Evolutionary conservation across 257 asterid genomes (phyloP).

Genomic region (Euphrasia confusa): DNA sequence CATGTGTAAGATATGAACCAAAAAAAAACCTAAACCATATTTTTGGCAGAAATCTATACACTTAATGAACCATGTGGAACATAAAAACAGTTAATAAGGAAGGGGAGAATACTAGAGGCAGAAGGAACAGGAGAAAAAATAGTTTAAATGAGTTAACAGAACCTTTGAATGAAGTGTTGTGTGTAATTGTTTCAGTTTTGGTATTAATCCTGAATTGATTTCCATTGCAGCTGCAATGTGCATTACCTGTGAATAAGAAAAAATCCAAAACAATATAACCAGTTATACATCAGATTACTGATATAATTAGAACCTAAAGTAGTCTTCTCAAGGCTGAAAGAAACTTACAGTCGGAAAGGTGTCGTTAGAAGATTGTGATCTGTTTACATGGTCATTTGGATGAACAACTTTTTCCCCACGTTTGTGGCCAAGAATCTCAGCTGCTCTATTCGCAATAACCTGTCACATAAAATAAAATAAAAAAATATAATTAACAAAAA

Average conservation of each 20-base stretch:
- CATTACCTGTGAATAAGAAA: constrained; percentile 63
- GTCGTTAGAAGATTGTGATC: constrained; percentile 97
- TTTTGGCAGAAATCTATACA: not conserved
- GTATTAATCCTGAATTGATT: constrained; percentile 72
- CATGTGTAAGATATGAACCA: not conserved
- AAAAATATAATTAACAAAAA: not conserved
- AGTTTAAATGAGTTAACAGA: constrained; percentile 11
- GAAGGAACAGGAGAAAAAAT: not conserved
- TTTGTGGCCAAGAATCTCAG: constrained; percentile 90
- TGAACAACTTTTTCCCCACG: constrained; percentile 90
- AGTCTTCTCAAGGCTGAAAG: constrained; percentile 25
- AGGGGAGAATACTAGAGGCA: not conserved
- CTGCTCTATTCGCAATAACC: constrained; percentile 99
- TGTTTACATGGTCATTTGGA: constrained; percentile 95
- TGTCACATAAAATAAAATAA: constrained; percentile 26
- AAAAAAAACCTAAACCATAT: not conserved
- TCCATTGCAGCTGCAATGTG: constrained; percentile 96
- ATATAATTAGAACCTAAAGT: constrained; percentile 12
- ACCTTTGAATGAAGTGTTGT: constrained; percentile 81
- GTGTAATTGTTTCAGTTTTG: constrained; percentile 82
- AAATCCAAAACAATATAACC: constrained; percentile 17
- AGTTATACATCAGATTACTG: constrained; percentile 6
- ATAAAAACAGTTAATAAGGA: not conserved
- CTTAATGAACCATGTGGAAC: not conserved
- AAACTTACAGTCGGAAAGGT: constrained; percentile 93